Evolutionary conservation across 768 basidiomycete species (phyloP).

Genomic region (Boletus pseudo-olivaceus): DNA sequence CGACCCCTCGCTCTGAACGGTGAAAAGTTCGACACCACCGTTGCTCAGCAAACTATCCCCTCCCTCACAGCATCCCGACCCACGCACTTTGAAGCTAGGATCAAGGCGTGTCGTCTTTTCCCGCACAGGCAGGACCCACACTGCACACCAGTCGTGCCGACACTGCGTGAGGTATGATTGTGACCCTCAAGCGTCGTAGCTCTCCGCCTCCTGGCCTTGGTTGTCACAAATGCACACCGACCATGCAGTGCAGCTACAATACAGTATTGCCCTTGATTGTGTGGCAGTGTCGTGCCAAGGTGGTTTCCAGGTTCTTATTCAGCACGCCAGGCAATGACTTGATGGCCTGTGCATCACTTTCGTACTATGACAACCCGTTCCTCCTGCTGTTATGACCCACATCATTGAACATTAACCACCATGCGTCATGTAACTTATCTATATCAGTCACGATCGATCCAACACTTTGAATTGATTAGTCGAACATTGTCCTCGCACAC

Average conservation of each 20-base stretch:
- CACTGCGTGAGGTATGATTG: conserved; percentile 62
- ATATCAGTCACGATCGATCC: neutral
- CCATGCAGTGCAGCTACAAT: conserved; percentile 53
- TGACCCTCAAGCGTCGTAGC: conserved; percentile 57
- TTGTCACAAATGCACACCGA: conserved; percentile 15
- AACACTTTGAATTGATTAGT: neutral
- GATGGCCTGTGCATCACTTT: neutral
- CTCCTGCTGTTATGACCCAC: neutral
- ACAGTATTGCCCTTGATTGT: conserved; percentile 51
- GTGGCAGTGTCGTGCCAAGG: conserved; percentile 54
- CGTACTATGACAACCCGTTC: neutral
- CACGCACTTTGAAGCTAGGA: conserved; percentile 41
- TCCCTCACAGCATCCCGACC: conserved; percentile 28
- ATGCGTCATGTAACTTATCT: neutral
- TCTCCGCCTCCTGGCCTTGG: conserved; percentile 25
- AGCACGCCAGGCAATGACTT: neutral
- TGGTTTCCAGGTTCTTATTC: conserved; percentile 21
- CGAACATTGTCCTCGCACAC: neutral
- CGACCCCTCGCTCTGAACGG: conserved; percentile 25
- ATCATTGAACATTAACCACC: neutral
- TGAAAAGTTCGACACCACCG: conserved; percentile 2
- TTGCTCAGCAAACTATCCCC: conserved; percentile 18
- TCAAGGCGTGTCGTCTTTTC: conserved; percentile 50
- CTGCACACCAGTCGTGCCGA: conserved; percentile 50
- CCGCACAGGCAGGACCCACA: conserved; percentile 45